Evolutionary conservation across 1,284 basidiomycete genomes (phyloP), one percentile per base, ranked within the genome.

Genomic region (Sphagnurus paluster): DNA sequence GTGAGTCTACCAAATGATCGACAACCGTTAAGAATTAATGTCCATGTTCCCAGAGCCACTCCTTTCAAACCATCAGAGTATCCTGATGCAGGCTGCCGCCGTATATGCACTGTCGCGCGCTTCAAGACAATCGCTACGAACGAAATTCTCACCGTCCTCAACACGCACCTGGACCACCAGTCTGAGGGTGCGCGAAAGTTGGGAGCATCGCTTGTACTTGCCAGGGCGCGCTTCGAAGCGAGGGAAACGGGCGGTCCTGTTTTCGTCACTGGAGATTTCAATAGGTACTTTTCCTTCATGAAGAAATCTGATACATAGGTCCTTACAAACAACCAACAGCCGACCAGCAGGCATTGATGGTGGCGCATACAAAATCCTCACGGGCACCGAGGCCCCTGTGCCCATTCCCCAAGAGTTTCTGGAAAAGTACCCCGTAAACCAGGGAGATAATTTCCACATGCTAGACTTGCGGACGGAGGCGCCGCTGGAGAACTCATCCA

Each of bases 241-340:
- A 58, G 60, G 25, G 65, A 55, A 10, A 70, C 69, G 5, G 49
- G 52, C 10, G 58, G 58, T 2, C 71, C 76, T 0, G 74, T 80
- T 2, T 54, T 81, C 48, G 58, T 80, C 48, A 70, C 71, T 1
- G 79, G 79, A 0, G 79, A 82, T 59, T 79, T 82, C 56, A 81
- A 81, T 54, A 79, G 70, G 69, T 67, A 47, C 9, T 26, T 2
- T 17, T 23, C 16, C 14, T 25, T 6, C 13, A 10, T n/a, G 10
- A 35, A 9, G 13, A 19, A 2, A 17, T 2, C 14, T 19, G 16
- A 17, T 6, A 9, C 14, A 11, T n/a, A 35, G 19, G 2, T 17
- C 20, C 23, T 11, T 35, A 20, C 17, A 35, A 17, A 4, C 13
- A 11, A 17, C 34, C 32, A 30, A 25, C 32, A 69, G 74, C 51